Percentiles rank a stretch among this genome's conserved stretches.
phyloP scores from a whole-genome alignment of 2,329 filamentous ascomycete species.

The Plectosphaerella sp. region DNA sequence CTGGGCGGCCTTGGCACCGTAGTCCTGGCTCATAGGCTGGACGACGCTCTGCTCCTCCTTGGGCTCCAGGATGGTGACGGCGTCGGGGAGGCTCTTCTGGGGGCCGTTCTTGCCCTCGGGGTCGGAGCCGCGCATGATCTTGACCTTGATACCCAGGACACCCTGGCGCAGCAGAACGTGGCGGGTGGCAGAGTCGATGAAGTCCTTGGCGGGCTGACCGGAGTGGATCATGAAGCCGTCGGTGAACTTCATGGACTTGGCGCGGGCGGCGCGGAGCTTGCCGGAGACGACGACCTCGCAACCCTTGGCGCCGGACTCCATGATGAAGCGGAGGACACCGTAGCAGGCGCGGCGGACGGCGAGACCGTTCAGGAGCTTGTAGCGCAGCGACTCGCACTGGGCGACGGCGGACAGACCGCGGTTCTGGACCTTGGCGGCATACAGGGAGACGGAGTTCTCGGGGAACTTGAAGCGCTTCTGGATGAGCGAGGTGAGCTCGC shows the following conservation, averaged over 20 bases:
- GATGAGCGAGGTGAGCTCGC: conserved; percentile 99
- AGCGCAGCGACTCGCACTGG: conserved; percentile 99
- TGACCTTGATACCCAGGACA: conserved; percentile 99
- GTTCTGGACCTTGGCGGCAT: conserved; percentile 99
- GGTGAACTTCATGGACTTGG: conserved; percentile 99
- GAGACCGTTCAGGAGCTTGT: conserved; percentile 99
- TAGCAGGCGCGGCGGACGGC: conserved; percentile 99
- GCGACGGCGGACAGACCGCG: conserved; percentile 99
- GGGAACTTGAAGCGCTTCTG: conserved; percentile 99
- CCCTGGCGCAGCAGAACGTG: conserved; percentile 99
- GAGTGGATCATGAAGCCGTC: conserved; percentile 99
- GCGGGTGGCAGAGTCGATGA: conserved; percentile 97
- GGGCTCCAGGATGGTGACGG: conserved; percentile 99
- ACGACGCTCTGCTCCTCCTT: conserved; percentile 98
- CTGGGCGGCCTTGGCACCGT: conserved; percentile 82
- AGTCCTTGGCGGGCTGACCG: conserved; percentile 98
- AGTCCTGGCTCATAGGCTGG: conserved; percentile 96
- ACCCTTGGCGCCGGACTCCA: conserved; percentile 99
- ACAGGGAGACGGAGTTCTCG: conserved; percentile 99
- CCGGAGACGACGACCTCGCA: conserved; percentile 99
- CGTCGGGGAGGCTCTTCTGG: conserved; percentile 95
- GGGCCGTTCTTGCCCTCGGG: conserved; percentile 98
- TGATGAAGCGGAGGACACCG: conserved; percentile 99
- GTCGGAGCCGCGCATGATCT: conserved; percentile 99
- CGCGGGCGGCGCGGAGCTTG: conserved; percentile 97